phyloP scores from a whole-genome alignment of 1,139 yeast genomes.

The Schizosaccharomyces versatilis region DNA sequence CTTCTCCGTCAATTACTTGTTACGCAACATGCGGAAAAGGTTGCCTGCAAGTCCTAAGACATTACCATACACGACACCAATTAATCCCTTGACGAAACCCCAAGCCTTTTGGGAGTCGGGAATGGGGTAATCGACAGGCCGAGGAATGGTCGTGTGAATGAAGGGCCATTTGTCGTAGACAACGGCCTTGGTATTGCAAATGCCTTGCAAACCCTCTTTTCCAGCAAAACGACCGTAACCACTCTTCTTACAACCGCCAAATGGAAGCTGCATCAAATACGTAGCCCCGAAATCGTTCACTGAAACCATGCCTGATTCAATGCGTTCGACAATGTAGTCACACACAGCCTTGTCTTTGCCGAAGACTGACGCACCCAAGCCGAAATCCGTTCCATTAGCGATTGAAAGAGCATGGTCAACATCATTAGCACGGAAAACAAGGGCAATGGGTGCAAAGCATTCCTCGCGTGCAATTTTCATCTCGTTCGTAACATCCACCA shows the following conservation, averaged over 20 bases:
- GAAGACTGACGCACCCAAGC: conserved; percentile 77
- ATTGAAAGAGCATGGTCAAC: conserved; percentile 47
- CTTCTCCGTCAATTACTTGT: neutral
- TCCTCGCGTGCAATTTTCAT: conserved; percentile 74
- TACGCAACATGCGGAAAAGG: neutral
- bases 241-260: conserved; percentile 77
- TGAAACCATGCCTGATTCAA: conserved; percentile 78
- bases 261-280: conserved; percentile 54
- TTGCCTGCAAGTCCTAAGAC: neutral
- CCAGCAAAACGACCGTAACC: conserved; percentile 73
- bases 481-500: conserved; percentile 53
- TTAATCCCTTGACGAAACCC: conserved; percentile 62
- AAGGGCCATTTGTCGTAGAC: conserved; percentile 66
- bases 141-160: conserved; percentile 59
- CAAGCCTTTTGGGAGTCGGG: conserved; percentile 63
- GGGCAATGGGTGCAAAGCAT: conserved; percentile 77
- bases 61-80: conserved; percentile 56
- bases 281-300: conserved; percentile 92
- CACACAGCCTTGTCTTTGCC: conserved; percentile 51
- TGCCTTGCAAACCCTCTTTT: conserved; percentile 56
- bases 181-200: conserved; percentile 66
- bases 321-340: conserved; percentile 14
- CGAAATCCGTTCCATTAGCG: conserved; percentile 69
- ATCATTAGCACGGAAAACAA: conserved; percentile 49
- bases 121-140: conserved; percentile 77